Percentiles rank a stretch among this genome's conserved stretches.
These are phyloP conservation scores for Metschnikowia drakensbergensis DNA, from an alignment of 805 yeast species.

Conservation along the genomic window DNA sequence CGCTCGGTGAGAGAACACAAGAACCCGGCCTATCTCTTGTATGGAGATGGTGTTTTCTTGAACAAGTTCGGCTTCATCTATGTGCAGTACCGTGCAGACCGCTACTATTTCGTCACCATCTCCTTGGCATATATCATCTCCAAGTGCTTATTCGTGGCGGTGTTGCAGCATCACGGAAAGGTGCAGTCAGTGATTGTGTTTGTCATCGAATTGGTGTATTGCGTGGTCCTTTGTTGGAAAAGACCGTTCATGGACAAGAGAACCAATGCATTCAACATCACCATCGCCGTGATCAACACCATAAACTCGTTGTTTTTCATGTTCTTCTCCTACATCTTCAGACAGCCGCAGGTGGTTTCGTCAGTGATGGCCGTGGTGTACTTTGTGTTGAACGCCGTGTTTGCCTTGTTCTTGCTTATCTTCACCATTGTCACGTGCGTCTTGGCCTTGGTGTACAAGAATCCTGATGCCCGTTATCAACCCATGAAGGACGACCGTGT, in stretches of 20 bases:
- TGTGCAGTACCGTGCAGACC: constrained; percentile 84
- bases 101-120: constrained; percentile 76
- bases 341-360: constrained; percentile 82
- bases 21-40: constrained; percentile 89
- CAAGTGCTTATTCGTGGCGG: constrained; percentile 81
- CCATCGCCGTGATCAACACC: constrained; percentile 73
- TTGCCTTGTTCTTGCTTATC: constrained; percentile 75
- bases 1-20: constrained; percentile 68
- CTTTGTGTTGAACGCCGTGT: constrained; percentile 84
- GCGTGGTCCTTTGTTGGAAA: constrained; percentile 58
- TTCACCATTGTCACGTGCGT: constrained; percentile 87
- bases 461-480: constrained; percentile 93
- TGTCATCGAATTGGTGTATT: constrained; percentile 68
- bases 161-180: constrained; percentile 76
- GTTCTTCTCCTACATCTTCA: constrained; percentile 82
- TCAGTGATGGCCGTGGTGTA: constrained; percentile 89
- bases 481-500: constrained; percentile 96
- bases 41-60: constrained; percentile 74
- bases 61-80: constrained; percentile 91
- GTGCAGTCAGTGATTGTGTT: constrained; percentile 77
- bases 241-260: constrained; percentile 94
- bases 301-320: constrained; percentile 82
- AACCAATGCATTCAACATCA: constrained; percentile 89
- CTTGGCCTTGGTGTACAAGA: constrained; percentile 77
- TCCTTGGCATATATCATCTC: constrained; percentile 61